Evolutionary conservation across 345 rosid genomes (phyloP), one percentile per base, ranked within the genome.

Genomic region (rapeseed (Brassica napus)): DNA sequence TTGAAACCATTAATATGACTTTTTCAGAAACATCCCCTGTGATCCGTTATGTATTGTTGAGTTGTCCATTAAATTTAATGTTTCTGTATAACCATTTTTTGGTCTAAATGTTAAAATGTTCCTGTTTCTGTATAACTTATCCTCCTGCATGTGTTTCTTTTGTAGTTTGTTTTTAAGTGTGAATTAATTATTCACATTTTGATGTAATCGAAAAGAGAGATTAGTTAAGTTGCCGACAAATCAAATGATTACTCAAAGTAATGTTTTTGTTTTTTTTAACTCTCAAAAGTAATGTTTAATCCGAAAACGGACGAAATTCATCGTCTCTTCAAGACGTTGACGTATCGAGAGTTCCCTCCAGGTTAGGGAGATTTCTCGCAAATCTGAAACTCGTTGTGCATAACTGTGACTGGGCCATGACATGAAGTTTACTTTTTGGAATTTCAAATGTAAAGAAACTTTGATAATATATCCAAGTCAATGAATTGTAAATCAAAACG

Each of bases 1-100:
- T 79, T 73, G 62, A 78, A 58, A 78, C 44, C 4, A 58, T 8
- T 2, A 1, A 10, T 4, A 52, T 4, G 44, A 60, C 76, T 72
- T 65, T 58, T 28, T 15, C 18, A 11, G 16, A 12, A 64, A 52
- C 71, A 63, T 64, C 55, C n/a, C 16, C 18, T 71, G 61, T 78
- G 47, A n/a, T 0, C 14, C 14, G 54, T 71, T 70, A n/a, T 78
- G 59, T 42, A 37, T 11, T 65, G 49, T 57, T 26, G 1, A 28
- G n/a, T 44, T 18, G 5, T 37, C n/a, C 8, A 30, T 16, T 14
- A 58, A n/a, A 18, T 57, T 42, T 26, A 37, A 32, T 32, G 37
- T 54, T 16, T 18, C 3, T 1, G 16, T 68, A 4, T 44, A 12
- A 24, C 30, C 3, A 2, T 26, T 3, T 26, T 26, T 26, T 26